Percentiles rank a stretch among this genome's conserved stretches.
Conservation (phyloP, 257 asterid genomes). For the Lithospermum erythrorhizon region DNA sequence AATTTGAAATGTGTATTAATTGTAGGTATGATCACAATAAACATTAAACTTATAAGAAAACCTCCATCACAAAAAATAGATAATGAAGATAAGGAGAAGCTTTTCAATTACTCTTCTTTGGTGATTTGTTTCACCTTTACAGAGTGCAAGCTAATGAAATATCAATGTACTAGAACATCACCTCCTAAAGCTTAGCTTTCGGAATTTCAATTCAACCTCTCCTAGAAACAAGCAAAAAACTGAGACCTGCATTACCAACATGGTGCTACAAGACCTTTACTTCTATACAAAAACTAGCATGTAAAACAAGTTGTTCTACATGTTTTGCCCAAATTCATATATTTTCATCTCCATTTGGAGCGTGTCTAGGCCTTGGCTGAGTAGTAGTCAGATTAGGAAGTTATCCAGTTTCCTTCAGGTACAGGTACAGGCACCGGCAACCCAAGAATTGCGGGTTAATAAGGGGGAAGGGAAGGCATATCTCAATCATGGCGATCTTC, state of each 20-base stretch:
- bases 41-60: too few species aligned
- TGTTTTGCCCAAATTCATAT: slow-evolving; percentile 6
- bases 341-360: slow-evolving; percentile 7
- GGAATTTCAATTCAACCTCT: slow-evolving; percentile 2
- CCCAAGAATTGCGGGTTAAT: slow-evolving; percentile 2
- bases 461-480: not conserved
- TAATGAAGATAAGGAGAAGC: too few species aligned
- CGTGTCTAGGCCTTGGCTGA: not conserved
- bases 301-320: slow-evolving; percentile 25
- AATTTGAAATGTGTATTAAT: too few species aligned
- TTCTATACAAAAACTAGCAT: slow-evolving; percentile 29
- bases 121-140: not conserved
- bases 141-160: not conserved
- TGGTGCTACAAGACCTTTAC: slow-evolving; percentile 4
- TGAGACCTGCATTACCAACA: slow-evolving; percentile 3
- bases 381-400: not conserved
- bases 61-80: too few species aligned
- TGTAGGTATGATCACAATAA: too few species aligned
- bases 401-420: not conserved
- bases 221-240: slow-evolving; percentile 13
- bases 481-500: slow-evolving; percentile 55
- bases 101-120: not conserved
- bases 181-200: slow-evolving; percentile 13
- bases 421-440: slow-evolving; percentile 3
- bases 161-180: slow-evolving; percentile 33